These are phyloP conservation scores for Ulmus americana DNA, from an alignment of 331 rosid genomes.

Conservation along the genomic window DNA sequence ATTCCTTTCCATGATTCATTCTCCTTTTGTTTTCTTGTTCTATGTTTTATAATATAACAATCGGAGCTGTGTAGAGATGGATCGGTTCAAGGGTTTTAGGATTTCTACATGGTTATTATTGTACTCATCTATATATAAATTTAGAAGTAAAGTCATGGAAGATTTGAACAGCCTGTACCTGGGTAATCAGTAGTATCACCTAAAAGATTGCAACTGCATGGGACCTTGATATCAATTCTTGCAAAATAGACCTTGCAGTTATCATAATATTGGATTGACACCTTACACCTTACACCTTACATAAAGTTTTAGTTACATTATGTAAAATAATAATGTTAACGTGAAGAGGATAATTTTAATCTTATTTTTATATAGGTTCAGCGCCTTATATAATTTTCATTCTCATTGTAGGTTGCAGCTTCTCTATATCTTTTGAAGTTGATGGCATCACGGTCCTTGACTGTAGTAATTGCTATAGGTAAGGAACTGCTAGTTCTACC, in stretches of 20 bases:
- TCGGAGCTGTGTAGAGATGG: too few species aligned
- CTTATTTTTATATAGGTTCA: conserved; percentile 2
- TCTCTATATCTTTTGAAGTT: conserved; percentile 49
- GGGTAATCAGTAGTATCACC: too few species aligned
- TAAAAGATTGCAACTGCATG: too few species aligned
- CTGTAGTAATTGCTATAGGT: conserved; percentile 52
- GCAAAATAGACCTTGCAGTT: too few species aligned
- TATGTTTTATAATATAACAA: neutral
- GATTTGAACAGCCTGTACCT: too few species aligned
- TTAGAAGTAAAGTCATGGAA: too few species aligned
- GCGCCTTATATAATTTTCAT: neutral
- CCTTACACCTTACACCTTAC: too few species aligned
- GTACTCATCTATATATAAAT: too few species aligned
- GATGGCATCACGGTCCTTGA: conserved; percentile 33
- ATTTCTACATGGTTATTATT: too few species aligned
- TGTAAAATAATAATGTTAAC: neutral
- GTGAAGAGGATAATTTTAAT: neutral
- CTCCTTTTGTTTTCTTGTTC: neutral
- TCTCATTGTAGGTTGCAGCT: conserved; percentile 43
- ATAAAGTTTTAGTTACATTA: neutral
- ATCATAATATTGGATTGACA: too few species aligned
- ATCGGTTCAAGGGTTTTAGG: too few species aligned
- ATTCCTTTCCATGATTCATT: neutral
- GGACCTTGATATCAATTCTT: too few species aligned
- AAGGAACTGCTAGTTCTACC: conserved; percentile 26